phyloP scores from a whole-genome alignment of 768 basidiomycete species.

The Terana coerulea region DNA sequence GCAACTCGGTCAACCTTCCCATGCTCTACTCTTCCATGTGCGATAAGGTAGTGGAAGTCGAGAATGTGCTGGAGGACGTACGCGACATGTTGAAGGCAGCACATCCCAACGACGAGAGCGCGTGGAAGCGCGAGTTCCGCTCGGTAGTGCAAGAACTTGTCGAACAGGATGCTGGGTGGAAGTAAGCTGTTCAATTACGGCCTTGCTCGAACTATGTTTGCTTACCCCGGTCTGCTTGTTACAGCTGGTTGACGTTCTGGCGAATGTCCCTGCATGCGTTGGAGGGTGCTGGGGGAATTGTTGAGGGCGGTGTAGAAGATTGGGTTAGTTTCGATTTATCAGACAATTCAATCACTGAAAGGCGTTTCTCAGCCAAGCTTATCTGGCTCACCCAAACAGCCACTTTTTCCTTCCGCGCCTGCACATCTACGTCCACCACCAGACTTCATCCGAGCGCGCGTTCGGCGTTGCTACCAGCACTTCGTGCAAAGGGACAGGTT shows the following conservation, averaged over 20 bases:
- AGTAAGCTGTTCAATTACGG: conserved; percentile 15
- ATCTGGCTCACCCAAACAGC: too few relatives aligned
- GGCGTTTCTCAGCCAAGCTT: not conserved
- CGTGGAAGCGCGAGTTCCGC: conserved; percentile 23
- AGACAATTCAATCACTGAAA: too few relatives aligned
- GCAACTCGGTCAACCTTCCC: conserved; percentile 27
- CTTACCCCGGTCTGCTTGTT: too few relatives aligned
- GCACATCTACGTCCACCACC: conserved; percentile 15
- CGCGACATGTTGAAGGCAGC: conserved; percentile 16
- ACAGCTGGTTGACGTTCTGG: conserved; percentile 29
- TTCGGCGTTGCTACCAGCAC: conserved; percentile 16
- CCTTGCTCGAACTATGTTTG: not conserved
- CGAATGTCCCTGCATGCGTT: conserved; percentile 23
- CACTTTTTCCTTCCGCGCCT: conserved; percentile 18
- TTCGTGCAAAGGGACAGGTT: conserved; percentile 16
- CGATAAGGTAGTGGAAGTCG: conserved; percentile 25
- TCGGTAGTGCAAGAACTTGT: conserved; percentile 27
- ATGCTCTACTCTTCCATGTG: conserved; percentile 26
- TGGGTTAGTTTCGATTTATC: not conserved
- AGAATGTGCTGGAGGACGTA: conserved; percentile 26
- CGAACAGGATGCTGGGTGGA: conserved; percentile 29
- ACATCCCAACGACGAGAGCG: not conserved
- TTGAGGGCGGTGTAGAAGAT: not conserved
- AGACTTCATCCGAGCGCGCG: conserved; percentile 10
- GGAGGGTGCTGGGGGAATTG: not conserved